phyloP scores from a whole-genome alignment of 2,329 filamentous ascomycete species.

The Exophiala oligosperma region DNA sequence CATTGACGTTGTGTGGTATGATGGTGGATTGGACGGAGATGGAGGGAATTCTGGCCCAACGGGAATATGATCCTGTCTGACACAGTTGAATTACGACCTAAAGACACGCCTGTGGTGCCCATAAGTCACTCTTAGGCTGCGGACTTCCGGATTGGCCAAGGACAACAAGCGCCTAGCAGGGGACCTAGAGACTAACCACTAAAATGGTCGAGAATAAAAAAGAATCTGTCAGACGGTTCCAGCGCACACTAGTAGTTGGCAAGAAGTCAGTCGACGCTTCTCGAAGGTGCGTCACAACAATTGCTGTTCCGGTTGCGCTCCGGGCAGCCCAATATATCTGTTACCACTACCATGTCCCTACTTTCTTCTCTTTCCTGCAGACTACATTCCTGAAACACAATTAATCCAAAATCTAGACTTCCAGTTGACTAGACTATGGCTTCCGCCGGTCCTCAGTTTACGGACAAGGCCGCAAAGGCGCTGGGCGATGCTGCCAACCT shows the following conservation, averaged over 20 bases:
- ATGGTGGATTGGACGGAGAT: not conserved
- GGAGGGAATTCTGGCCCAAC: no score
- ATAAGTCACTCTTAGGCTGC: no score
- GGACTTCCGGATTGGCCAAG: no score
- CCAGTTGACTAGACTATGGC: constrained; percentile 21
- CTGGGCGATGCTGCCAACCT: constrained; percentile 84
- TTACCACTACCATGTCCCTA: not conserved
- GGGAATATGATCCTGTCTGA: no score
- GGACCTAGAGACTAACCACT: not conserved
- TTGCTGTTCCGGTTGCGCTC: not conserved
- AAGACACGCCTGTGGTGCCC: no score
- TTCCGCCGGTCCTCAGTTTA: constrained; percentile 69
- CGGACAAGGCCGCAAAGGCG: constrained; percentile 86
- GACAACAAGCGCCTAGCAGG: no score
- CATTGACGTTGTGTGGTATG: not conserved
- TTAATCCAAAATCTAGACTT: not conserved
- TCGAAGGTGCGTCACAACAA: constrained; percentile 23
- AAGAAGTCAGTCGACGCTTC: constrained; percentile 17
- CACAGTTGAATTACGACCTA: no score
- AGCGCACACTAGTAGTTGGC: not conserved
- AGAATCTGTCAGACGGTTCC: not conserved
- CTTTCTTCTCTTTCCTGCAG: not conserved
- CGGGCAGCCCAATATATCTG: constrained; percentile 3
- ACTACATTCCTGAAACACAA: constrained; percentile 1
- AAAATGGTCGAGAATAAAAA: not conserved